phyloP scores from a whole-genome alignment of 176 grass and related monocot species.

The Saccharum officinarum region DNA sequence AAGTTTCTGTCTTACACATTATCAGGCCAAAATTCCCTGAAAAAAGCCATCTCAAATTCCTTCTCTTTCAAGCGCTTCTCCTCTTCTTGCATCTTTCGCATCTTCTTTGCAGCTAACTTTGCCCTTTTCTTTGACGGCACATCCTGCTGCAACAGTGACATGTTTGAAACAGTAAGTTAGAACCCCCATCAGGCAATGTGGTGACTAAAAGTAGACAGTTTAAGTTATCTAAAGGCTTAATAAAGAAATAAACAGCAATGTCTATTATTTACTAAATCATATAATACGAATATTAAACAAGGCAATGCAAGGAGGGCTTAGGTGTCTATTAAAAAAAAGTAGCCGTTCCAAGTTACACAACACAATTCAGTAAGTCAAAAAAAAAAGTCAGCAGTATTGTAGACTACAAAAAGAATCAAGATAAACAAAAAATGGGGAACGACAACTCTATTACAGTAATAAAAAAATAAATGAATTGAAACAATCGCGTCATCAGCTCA shows the following conservation, averaged over 20 bases:
- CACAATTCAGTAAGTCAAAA: background rate
- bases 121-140: conserved; percentile 41
- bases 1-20: conserved; percentile 60
- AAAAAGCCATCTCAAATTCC: conserved; percentile 89
- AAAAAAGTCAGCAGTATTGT: background rate
- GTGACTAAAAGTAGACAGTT: background rate
- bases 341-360: background rate
- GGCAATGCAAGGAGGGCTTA: background rate
- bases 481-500: conserved; percentile 18
- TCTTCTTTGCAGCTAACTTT: conserved; percentile 72
- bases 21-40: conserved; percentile 96
- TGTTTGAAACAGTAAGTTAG: conserved; percentile 16
- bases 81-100: conserved; percentile 80
- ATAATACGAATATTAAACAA: background rate
- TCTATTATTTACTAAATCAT: background rate
- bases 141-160: conserved; percentile 7
- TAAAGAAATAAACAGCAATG: background rate
- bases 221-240: background rate
- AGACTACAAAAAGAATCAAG: background rate
- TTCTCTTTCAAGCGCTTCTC: conserved; percentile 82
- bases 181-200: background rate
- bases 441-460: background rate
- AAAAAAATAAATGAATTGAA: background rate
- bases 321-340: background rate
- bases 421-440: background rate